Conservation (phyloP, 169 alveolate genomes). For the Plasmodium blacklocki region DNA sequence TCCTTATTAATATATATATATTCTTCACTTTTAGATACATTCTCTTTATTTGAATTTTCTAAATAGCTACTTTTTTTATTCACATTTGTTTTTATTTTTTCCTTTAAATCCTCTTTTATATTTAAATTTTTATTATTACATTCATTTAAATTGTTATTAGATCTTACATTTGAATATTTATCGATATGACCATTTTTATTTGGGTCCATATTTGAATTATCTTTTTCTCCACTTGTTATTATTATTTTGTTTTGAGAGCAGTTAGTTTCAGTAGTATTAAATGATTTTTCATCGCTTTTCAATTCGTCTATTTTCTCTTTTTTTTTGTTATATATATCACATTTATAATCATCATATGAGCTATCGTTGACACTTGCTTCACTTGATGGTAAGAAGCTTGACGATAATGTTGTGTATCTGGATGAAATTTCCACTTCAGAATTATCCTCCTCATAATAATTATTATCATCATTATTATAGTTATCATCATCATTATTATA, state of each 20-base stretch:
- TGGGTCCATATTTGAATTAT: background rate
- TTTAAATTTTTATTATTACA: too few relatives aligned
- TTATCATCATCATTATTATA: background rate
- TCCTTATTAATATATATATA: background rate
- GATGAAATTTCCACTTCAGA: constrained; percentile 1
- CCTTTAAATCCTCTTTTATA: too few relatives aligned
- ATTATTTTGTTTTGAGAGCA: background rate
- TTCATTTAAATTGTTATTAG: too few relatives aligned
- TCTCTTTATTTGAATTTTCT: too few relatives aligned
- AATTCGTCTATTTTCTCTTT: background rate
- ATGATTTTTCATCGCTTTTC: background rate
- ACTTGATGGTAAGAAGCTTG: constrained; percentile 28
- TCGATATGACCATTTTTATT: too few relatives aligned
- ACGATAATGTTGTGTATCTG: constrained; percentile 20
- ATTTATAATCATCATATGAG: background rate
- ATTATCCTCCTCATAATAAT: background rate
- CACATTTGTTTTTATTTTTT: too few relatives aligned
- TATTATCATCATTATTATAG: background rate
- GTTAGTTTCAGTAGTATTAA: background rate
- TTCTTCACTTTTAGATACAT: background rate
- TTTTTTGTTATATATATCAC: constrained; percentile 2
- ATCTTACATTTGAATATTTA: too few relatives aligned
- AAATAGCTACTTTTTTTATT: too few relatives aligned
- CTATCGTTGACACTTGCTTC: constrained; percentile 24
- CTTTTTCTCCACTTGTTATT: background rate